Evolutionary conservation across 108 stramenopile genomes (phyloP).

Genomic region (Cyclostephanos invisitatus): DNA sequence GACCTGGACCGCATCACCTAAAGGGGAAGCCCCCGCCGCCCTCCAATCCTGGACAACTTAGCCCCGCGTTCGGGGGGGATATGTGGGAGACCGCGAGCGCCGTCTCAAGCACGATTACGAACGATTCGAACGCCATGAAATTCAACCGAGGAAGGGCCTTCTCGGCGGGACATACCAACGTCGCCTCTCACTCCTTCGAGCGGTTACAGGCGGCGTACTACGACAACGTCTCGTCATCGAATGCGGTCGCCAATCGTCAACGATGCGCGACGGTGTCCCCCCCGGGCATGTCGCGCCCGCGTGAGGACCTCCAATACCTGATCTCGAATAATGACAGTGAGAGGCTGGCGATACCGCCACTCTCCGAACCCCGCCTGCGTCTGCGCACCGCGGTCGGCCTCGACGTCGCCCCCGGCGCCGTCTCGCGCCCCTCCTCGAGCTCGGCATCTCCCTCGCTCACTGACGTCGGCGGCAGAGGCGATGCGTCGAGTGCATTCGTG

Average conservation of each 20-base stretch:
- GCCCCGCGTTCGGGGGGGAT: constrained; percentile 32
- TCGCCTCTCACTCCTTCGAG: constrained; percentile 23
- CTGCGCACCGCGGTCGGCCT: constrained; percentile 18
- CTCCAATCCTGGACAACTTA: constrained; percentile 16
- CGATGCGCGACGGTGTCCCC: constrained; percentile 71
- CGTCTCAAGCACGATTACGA: constrained; percentile 52
- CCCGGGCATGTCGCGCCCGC: constrained; percentile 50
- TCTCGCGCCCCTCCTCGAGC: too few species aligned
- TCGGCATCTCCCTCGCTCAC: neutral
- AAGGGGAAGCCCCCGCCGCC: neutral
- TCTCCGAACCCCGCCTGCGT: constrained; percentile 29
- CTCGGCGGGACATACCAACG: constrained; percentile 36
- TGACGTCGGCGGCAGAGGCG: too few species aligned
- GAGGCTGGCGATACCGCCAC: constrained; percentile 34
- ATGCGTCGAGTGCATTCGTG: constrained; percentile 34
- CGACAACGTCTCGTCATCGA: constrained; percentile 33
- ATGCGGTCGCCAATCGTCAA: constrained; percentile 48
- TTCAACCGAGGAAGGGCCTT: constrained; percentile 43
- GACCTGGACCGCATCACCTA: constrained; percentile 35
- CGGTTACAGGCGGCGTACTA: constrained; percentile 16
- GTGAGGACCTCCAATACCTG: constrained; percentile 45
- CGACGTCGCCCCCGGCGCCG: neutral
- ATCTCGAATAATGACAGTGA: constrained; percentile 28
- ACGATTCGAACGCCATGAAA: constrained; percentile 16
- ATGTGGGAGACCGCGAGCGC: constrained; percentile 61